Percentiles rank a stretch among this genome's conserved stretches.
These are phyloP conservation scores for Chlorokybus atmophyticus DNA, from an alignment of 139 green algal species.

Conservation along the genomic window DNA sequence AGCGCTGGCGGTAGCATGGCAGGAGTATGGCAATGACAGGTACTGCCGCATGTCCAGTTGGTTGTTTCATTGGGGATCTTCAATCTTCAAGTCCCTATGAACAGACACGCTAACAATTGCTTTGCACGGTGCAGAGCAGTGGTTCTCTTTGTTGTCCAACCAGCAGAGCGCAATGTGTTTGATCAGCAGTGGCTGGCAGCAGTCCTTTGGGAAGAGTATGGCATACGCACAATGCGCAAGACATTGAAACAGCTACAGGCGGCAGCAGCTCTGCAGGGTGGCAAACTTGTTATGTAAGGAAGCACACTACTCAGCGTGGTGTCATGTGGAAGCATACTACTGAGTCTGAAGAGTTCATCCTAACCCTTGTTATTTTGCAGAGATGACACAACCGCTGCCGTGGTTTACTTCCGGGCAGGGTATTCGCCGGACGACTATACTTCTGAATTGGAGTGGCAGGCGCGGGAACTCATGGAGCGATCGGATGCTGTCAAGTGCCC, in stretches of 20 bases:
- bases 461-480: slow-evolving; percentile 57
- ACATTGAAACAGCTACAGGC: slow-evolving; percentile 53
- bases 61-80: no score
- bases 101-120: no score
- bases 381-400: no score
- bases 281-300: no score
- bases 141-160: slow-evolving; percentile 86
- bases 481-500: slow-evolving; percentile 71
- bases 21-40: not conserved
- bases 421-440: slow-evolving; percentile 86
- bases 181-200: slow-evolving; percentile 59
- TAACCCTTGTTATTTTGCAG: no score
- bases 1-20: no score
- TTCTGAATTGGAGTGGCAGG: slow-evolving; percentile 60
- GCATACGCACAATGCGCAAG: slow-evolving; percentile 48
- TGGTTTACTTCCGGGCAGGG: slow-evolving; percentile 68
- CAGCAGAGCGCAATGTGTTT: slow-evolving; percentile 77
- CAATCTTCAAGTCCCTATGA: no score
- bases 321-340: no score
- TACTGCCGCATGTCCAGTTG: no score
- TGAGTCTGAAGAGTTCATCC: no score
- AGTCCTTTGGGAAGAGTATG: slow-evolving; percentile 61
- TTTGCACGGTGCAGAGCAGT: slow-evolving; percentile 22
- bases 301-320: no score
- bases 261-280: not conserved